Conservation (phyloP, 306 rosid genomes). For the Quercus engelmannii region DNA sequence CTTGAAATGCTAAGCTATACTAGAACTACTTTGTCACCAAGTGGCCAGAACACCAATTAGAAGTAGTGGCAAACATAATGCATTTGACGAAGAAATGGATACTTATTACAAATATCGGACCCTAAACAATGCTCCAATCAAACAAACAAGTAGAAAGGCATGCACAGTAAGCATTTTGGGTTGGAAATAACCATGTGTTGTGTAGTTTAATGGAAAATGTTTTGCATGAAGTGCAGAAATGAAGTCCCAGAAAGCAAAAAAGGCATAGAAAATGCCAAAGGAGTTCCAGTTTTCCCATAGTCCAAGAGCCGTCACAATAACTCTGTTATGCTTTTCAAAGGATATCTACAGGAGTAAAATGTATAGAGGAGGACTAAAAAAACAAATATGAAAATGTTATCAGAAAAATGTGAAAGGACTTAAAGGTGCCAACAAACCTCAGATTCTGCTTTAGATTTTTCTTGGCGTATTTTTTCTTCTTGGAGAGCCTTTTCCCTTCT, state of each 20-base stretch:
- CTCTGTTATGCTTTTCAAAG: not conserved
- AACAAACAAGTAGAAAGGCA: slow-evolving; percentile 3
- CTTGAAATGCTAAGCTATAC: not conserved
- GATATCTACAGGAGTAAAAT: not conserved
- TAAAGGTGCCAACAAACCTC: slow-evolving; percentile 47
- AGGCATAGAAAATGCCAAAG: not conserved
- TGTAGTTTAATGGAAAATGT: slow-evolving; percentile 14
- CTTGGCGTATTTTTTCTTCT: slow-evolving; percentile 80
- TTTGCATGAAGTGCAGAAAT: not conserved
- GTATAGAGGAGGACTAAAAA: not conserved
- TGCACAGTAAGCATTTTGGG: not conserved
- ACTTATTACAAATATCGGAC: not conserved
- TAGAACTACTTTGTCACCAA: not conserved
- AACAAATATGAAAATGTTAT: not conserved
- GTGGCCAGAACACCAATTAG: not conserved
- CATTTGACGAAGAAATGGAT: not conserved
- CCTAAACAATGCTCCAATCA: not conserved
- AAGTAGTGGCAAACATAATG: not conserved
- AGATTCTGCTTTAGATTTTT: slow-evolving; percentile 79
- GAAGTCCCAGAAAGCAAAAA: not conserved
- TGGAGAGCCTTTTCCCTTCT: slow-evolving; percentile 70
- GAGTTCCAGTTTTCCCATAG: not conserved
- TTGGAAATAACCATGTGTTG: slow-evolving; percentile 14
- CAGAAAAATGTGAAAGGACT: slow-evolving; percentile 6
- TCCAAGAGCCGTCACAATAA: not conserved